Evolutionary conservation across 495 filamentous ascomycete species (phyloP), one percentile per base, ranked within the genome.

Genomic region (Aspergillus incahuasiensis): DNA sequence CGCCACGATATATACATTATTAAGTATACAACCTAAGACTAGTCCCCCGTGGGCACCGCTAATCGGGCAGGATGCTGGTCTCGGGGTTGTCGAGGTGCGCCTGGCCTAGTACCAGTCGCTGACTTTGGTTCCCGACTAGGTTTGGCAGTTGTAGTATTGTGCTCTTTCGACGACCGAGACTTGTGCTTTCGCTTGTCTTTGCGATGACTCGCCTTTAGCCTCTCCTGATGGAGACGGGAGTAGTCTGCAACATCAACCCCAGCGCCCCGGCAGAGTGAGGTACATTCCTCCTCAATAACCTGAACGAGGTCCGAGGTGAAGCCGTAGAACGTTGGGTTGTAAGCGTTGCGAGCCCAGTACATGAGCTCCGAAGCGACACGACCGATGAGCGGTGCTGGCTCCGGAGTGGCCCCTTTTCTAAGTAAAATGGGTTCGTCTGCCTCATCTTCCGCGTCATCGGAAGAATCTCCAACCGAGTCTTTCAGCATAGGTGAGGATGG

Each of bases 281-380:
- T 69, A 65, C 75, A 78, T 40, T 74, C 73, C 4, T 68, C 67
- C 24, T 76, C 74, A 20, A 78, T 68, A 0, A 73, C 58, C 6
- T 73, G 65, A 4, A 75, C 68, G 6, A 75, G 67, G 5, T 58
- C 59, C 1, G 67, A 57, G 0, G 75, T 75, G 41, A 78, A 71
- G 0, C 75, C 73, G 41, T 76, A 78, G 45, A 76, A 78, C 5
- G 74, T 64, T 2, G 75, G 75, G 48, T 75, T 78, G 58, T 76
- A 78, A 6, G 75, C 75, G 54, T 76, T 72, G 7, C 70, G 70
- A 12, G 75, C 71, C 75, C 75, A 78, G 56, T 78, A 76, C 44
- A 75, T 71, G 8, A 78, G 64, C 30, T 78, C 70, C 1, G 69
- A 70, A 5, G 73, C 70, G 9, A 78, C 73, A 1, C 71, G 75